Conservation (phyloP, 306 rosid species). For the Pyrus communis region DNA sequence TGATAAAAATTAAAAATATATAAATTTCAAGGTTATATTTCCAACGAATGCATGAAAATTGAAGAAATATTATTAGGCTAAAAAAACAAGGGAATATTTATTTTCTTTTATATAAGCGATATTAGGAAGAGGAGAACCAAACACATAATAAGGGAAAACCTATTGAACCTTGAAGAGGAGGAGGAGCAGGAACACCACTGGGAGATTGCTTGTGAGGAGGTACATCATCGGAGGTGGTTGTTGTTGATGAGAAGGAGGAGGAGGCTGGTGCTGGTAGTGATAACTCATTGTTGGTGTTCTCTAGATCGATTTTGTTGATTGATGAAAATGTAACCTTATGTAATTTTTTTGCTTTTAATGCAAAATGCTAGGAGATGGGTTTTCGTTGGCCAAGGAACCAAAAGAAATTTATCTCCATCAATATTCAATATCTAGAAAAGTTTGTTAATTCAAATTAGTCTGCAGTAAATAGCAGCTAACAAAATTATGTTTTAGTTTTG, state of each 20-base stretch:
- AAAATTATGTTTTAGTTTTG: background rate
- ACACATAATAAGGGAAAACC: too few relatives aligned
- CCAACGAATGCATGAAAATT: background rate
- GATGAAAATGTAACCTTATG: background rate
- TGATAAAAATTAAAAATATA: background rate
- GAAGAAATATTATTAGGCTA: too few relatives aligned
- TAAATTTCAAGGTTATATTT: background rate
- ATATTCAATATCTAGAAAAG: background rate
- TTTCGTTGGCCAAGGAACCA: background rate
- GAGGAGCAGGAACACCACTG: constrained; percentile 52
- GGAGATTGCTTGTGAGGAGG: constrained; percentile 27
- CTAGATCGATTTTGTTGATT: background rate
- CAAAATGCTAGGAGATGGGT: background rate
- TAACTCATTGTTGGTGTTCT: constrained; percentile 41
- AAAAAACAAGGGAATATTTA: too few relatives aligned
- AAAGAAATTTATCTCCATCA: background rate
- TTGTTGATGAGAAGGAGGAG: constrained; percentile 24
- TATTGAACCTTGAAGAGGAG: constrained; percentile 60
- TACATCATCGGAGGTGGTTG: background rate
- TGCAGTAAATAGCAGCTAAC: background rate
- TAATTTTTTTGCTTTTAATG: background rate
- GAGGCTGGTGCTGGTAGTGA: constrained; percentile 43
- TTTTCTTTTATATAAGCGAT: too few relatives aligned
- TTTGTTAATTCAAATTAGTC: background rate
- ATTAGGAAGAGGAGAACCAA: background rate